phyloP scores from a whole-genome alignment of 192 early-diverging fungal species.

The Jimgerdemannia lactiflua region DNA sequence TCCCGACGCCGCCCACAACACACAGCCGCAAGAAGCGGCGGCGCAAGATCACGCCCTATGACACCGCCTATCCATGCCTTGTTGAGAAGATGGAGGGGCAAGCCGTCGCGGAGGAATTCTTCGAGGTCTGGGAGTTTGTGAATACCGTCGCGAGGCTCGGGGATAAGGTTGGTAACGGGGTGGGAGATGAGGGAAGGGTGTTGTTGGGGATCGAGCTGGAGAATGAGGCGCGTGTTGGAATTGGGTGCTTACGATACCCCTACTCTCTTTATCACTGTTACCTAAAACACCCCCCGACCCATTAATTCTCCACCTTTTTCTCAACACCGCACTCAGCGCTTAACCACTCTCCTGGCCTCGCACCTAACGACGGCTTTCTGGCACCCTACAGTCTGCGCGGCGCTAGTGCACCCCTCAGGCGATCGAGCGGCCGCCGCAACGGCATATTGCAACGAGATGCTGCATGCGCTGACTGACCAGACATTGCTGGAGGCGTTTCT shows the following conservation, averaged over 20 bases:
- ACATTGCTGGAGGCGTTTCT: constrained; percentile 27
- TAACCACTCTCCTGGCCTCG: constrained; percentile 29
- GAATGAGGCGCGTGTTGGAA: too few relatives aligned
- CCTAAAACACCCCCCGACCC: too few relatives aligned
- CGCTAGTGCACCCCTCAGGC: constrained; percentile 22
- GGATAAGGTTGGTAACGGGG: constrained; percentile 7
- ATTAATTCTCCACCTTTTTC: too few relatives aligned
- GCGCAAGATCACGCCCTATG: constrained; percentile 31
- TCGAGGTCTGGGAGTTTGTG: constrained; percentile 35
- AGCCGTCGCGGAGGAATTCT: constrained; percentile 28
- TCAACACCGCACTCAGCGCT: neutral
- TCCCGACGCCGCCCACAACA: constrained; percentile 26
- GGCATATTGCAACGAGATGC: constrained; percentile 35
- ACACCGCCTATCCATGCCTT: constrained; percentile 21
- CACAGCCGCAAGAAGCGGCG: constrained; percentile 28
- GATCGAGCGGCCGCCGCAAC: constrained; percentile 30
- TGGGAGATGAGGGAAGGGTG: neutral
- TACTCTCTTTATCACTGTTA: too few relatives aligned
- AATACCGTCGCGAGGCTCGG: constrained; percentile 35
- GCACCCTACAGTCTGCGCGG: constrained; percentile 32
- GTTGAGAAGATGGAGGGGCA: constrained; percentile 22
- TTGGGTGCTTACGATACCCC: too few relatives aligned
- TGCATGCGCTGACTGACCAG: constrained; percentile 33
- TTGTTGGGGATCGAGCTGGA: too few relatives aligned
- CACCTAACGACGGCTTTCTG: constrained; percentile 35